A percentile compares a stretch with the other conserved stretches of the same genome.
phyloP scores from a whole-genome alignment of 169 alveolate genomes.

The Cryptosporidium ubiquitum region DNA sequence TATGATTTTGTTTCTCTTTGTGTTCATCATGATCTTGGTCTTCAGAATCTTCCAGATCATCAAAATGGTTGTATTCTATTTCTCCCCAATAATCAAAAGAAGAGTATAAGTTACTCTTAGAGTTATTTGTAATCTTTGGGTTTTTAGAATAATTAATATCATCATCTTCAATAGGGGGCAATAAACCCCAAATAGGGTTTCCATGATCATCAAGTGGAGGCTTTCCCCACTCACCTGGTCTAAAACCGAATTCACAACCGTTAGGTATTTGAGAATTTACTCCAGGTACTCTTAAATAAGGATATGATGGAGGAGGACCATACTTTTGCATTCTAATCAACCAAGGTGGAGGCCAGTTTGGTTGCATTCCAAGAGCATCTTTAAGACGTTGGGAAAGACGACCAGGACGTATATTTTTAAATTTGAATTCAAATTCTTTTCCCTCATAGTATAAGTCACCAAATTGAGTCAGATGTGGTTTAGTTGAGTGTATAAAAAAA shows the following conservation, averaged over 20 bases:
- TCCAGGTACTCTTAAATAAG: conserved; percentile 96
- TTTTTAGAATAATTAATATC: neutral
- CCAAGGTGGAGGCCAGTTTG: conserved; percentile 97
- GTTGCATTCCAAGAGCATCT: conserved; percentile 96
- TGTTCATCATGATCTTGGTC: neutral
- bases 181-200: conserved; percentile 58
- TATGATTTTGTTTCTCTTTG: neutral
- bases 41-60: neutral
- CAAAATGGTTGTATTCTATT: neutral
- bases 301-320: conserved; percentile 99
- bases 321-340: conserved; percentile 96
- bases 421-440: conserved; percentile 94
- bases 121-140: neutral
- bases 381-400: conserved; percentile 92
- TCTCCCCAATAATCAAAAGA: conserved; percentile 54
- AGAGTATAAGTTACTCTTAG: neutral
- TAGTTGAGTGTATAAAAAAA: conserved; percentile 95
- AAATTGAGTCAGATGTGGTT: conserved; percentile 93
- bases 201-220: conserved; percentile 73
- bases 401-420: conserved; percentile 95
- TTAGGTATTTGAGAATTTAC: conserved; percentile 93
- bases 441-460: conserved; percentile 98
- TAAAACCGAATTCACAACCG: conserved; percentile 86
- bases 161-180: conserved; percentile 59
- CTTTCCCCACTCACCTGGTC: conserved; percentile 95